Evolutionary conservation across 768 basidiomycete species (phyloP), one percentile per base, ranked within the genome.

Genomic region (Agrocybe pediades): DNA sequence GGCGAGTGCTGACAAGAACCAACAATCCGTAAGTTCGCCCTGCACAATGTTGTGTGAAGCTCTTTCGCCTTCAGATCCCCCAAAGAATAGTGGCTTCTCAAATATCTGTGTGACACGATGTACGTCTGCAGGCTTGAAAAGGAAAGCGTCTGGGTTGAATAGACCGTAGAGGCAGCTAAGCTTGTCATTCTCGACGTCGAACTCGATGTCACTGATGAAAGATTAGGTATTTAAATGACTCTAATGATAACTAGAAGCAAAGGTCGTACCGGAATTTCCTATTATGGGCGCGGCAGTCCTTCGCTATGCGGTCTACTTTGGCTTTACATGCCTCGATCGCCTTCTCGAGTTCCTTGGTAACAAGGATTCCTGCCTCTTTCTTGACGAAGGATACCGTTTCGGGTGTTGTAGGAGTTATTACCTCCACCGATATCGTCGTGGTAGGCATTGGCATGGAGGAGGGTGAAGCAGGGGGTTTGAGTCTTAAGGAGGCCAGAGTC

Each of bases 151-250:
- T 5, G 49, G 45, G 8, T 55, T 57, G 43, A 59, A 57, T 2
- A 70, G 60, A 24, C 58, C 65, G 49, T 72, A 62, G 16, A 84
- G 68, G 63, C 83, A 84, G 5, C 71, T 68, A 6, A 76, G 64
- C 42, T 66, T 60, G 63, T 84, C 81, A 45, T 80, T 80, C 61
- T 81, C 81, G n/a, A 84, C 67, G 58, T 84, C 83, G 51, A 83
- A 84, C 57, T 82, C 82, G 24, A 80, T 67, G 65, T 85, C 83
- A 59, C 83, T 61, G 23, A 19, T 43, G 13, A 49, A 41, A n/a
- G 44, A 46, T 13, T 25, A n/a, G 30, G n/a, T 51, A 40, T 26
- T 17, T 20, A 26, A 41, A 2, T 5, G 23, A n/a, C 39, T 55
- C n/a, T 33, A 29, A 16, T n/a, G 29, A 6, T 16, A 51, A 11